Percentiles rank a stretch among this genome's conserved stretches.
Conservation (phyloP, 2,329 filamentous ascomycete species). For the Fusarium decemcellulare region DNA sequence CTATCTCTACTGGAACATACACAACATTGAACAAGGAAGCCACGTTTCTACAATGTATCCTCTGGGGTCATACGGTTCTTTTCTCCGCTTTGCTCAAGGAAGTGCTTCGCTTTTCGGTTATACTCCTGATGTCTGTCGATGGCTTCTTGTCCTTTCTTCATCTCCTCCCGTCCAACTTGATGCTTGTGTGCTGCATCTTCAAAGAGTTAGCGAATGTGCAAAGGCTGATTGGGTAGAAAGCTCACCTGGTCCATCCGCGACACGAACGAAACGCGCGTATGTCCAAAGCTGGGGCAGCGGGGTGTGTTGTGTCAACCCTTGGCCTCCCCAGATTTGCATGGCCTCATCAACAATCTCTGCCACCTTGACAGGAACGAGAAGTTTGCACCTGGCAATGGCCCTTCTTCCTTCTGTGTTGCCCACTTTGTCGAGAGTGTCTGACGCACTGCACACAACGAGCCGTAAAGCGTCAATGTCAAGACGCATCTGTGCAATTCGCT, state of each 20-base stretch:
- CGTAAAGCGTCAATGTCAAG: constrained; percentile 91
- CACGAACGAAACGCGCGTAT: constrained; percentile 79
- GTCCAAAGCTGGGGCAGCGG: constrained; percentile 82
- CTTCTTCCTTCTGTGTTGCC: constrained; percentile 87
- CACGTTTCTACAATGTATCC: constrained; percentile 26
- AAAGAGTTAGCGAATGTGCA: background rate
- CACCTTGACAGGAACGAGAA: constrained; percentile 83
- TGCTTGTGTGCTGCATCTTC: constrained; percentile 86
- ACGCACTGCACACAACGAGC: constrained; percentile 88
- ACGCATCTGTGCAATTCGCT: constrained; percentile 88
- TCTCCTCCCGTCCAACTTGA: constrained; percentile 82
- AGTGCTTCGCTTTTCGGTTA: constrained; percentile 70
- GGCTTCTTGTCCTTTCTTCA: constrained; percentile 72
- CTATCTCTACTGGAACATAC: no score
- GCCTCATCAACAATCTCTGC: constrained; percentile 89
- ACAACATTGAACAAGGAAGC: background rate
- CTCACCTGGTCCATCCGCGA: constrained; percentile 81
- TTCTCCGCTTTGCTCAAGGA: constrained; percentile 70
- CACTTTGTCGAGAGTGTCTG: constrained; percentile 87
- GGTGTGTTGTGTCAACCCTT: constrained; percentile 90
- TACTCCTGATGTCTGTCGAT: constrained; percentile 73
- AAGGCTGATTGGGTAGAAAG: background rate
- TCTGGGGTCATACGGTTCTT: constrained; percentile 44
- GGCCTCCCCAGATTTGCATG: constrained; percentile 90
- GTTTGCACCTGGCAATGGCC: constrained; percentile 92